Evolutionary conservation across 441 rosid species (phyloP), one percentile per base, ranked within the genome.

Genomic region (Brassica balearica): DNA sequence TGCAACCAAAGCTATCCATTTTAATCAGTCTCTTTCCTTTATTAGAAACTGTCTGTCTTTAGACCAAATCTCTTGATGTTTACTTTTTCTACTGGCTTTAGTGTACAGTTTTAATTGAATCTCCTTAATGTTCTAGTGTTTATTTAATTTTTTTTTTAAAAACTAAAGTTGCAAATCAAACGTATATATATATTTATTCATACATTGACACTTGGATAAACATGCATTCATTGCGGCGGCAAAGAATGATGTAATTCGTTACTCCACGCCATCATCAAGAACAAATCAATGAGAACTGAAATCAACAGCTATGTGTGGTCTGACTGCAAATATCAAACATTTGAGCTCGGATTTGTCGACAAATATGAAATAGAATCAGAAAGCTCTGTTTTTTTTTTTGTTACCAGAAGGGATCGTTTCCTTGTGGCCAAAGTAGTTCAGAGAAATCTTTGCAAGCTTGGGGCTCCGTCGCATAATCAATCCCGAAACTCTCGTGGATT

Each of bases 1-100:
- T 68, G 85, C 79, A 67, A 86, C 81, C 20, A 93, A 91, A 85
- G 95, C 92, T 6, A 91, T 88, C 74, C 88, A 88, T 72, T 93
- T 95, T 85, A 85, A 90, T 77, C 78, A 85, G 65, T 95, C 95
- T 27, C 81, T 95, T 6, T 90, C 97, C 4, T 72, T 81, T 2
- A 83, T 95, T 65, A 79, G 86, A 72, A 75, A 83, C 29, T 77
- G 82, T 69, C 53, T 4, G 55, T 66, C 76, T 38, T 55, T 60
- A 55, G 36, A 55, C 48, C 65, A 63, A 77, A n/a, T 56, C 8
- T 64, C 63, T 46, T 78, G 81, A 78, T 27, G 23, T 72, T n/a
- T n/a, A 3, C 48, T 9, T 8, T 53, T 23, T n/a, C 2, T 58
- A 15, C n/a, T 68, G 25, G n/a, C 11, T 7, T 7, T 29, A 0